Base-by-base conservation (phyloP, 75 land plant genomes). In the Cupressus sempervirens region DNA sequence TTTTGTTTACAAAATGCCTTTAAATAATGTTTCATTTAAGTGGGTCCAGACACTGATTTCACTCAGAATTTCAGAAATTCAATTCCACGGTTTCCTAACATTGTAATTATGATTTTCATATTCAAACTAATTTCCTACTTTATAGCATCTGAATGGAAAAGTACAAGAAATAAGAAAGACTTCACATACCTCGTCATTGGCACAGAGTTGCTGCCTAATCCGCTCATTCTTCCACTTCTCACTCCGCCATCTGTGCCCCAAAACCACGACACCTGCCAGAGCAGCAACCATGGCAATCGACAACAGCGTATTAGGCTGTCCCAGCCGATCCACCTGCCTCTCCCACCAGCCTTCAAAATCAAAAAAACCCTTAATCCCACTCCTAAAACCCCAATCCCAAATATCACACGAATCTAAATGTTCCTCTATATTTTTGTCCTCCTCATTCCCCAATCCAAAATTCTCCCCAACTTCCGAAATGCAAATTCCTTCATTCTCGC, bases 161-260 rank as follows among this genome's bases (percentile, higher is more conserved):
- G 65, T 18, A 20, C 3, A 58, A 70, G 10, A 70, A 10, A 5
- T 30, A 1, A 29, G 13, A 18, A 30, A 29, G 10, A 29, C 34
- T 70, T 29, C 23, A 18, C 73, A 54, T 89, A 96, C 96, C 93
- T 92, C 91, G 83, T 94, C 88, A 68, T 87, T 90, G n/a, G 88
- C 76, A 80, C 87, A 80, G n/a, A 90, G 84, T 81, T 93, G 94
- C 91, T 86, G 87, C 46, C 86, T 90, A 7, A 93, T 92, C 76
- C 94, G 94, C 85, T 91, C 90, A 82, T 89, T 84, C 84, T 94
- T 89, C 88, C 89, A 91, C 35, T 91, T 91, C 76, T 94, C 93
- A 65, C 90, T 92, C 85, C 91, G 93, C 95, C 97, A 95, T 48
- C 87, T 87, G 50, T 93, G 93, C 41, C 98, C 98, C 62, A 96